Percentiles rank a stretch among this genome's conserved stretches.
Conservation (phyloP, 176 grass and related monocot species). For the Zoysia pacifica region DNA sequence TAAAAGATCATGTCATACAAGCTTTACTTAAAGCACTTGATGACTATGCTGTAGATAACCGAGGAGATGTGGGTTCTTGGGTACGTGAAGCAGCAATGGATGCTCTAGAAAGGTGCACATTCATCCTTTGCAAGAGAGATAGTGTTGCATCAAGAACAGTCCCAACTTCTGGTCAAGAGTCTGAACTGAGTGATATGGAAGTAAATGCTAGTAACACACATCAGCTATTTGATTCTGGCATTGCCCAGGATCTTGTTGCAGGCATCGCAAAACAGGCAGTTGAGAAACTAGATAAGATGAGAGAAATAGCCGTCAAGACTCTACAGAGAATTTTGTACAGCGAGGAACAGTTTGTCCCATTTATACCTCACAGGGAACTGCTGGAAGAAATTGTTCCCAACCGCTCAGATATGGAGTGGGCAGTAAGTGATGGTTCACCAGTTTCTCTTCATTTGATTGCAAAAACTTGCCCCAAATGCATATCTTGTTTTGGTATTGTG, state of each 20-base stretch:
- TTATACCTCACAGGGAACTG: constrained; percentile 64
- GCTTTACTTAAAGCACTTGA: constrained; percentile 86
- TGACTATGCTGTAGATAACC: constrained; percentile 93
- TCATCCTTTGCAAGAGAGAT: constrained; percentile 80
- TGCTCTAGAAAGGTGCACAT: constrained; percentile 75
- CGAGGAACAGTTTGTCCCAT: constrained; percentile 59
- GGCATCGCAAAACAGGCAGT: constrained; percentile 90
- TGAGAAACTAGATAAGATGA: constrained; percentile 96
- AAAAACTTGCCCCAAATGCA: background rate
- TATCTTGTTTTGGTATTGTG: constrained; percentile 25
- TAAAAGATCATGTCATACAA: constrained; percentile 71
- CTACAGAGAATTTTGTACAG: constrained; percentile 79
- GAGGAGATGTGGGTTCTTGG: constrained; percentile 98
- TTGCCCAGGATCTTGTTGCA: constrained; percentile 66
- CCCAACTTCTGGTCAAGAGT: constrained; percentile 8
- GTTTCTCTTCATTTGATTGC: constrained; percentile 28
- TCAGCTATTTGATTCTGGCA: constrained; percentile 61
- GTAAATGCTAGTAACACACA: constrained; percentile 24
- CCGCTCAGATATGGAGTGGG: constrained; percentile 68
- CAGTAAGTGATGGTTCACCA: constrained; percentile 56
- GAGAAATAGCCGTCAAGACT: constrained; percentile 80
- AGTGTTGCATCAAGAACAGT: constrained; percentile 30
- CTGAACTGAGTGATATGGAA: constrained; percentile 31
- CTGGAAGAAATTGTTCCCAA: constrained; percentile 78
- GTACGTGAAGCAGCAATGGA: constrained; percentile 97